Percentiles rank a stretch among this genome's conserved stretches.
Conservation (phyloP, 768 basidiomycete species). For the Fomitopsis serialis region DNA sequence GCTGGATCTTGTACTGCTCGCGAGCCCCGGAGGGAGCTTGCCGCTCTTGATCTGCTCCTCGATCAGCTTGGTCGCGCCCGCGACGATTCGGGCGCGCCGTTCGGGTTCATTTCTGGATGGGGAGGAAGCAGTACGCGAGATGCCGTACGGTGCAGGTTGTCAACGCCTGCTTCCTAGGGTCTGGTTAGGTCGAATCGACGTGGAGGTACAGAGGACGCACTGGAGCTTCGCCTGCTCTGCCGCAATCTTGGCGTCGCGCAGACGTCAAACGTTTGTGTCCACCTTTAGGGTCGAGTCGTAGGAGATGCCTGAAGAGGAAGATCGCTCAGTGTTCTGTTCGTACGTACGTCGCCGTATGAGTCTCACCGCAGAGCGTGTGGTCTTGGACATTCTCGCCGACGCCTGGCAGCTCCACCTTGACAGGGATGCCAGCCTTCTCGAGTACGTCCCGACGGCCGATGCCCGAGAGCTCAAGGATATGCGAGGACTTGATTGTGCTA, state of each 20-base stretch:
- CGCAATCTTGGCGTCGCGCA: background rate
- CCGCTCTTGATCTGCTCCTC: constrained; percentile 20
- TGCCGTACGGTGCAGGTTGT: background rate
- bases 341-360: background rate
- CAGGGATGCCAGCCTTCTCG: constrained; percentile 30
- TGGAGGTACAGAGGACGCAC: background rate
- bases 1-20: constrained; percentile 22
- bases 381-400: constrained; percentile 54
- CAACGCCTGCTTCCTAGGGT: background rate
- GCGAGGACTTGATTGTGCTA: constrained; percentile 23
- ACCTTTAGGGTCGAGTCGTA: background rate
- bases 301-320: background rate
- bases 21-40: constrained; percentile 15
- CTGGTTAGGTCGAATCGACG: too few species aligned
- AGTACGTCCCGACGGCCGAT: constrained; percentile 43
- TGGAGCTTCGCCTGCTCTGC: background rate
- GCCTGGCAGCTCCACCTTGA: constrained; percentile 35
- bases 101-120: background rate
- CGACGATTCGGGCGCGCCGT: background rate
- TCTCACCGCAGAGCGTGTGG: constrained; percentile 24
- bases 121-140: background rate
- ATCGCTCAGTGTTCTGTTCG: background rate
- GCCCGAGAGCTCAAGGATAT: constrained; percentile 54
- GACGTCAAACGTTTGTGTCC: background rate
- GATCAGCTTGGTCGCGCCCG: constrained; percentile 5